Percentiles rank a stretch among this genome's conserved stretches.
Conservation (phyloP, 2,329 filamentous ascomycete genomes). For the Aureobasidium lini region DNA sequence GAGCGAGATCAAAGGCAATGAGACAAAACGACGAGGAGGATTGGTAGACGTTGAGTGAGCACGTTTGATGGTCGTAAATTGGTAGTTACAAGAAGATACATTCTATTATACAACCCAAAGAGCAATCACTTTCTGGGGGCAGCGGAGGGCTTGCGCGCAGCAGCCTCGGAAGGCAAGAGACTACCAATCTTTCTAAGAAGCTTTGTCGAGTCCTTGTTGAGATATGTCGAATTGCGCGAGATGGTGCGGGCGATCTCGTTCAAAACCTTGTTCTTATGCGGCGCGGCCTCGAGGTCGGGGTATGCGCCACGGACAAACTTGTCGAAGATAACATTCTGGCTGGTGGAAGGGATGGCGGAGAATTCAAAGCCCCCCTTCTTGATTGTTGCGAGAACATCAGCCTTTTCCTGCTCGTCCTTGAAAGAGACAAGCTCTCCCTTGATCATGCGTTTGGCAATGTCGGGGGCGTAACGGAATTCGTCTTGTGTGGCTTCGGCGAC, state of each 20-base stretch:
- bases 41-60: slow-evolving; percentile 14
- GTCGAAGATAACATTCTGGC: slow-evolving; percentile 17
- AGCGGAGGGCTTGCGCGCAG: slow-evolving; percentile 8
- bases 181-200: slow-evolving; percentile 26
- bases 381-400: slow-evolving; percentile 14
- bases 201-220: slow-evolving; percentile 23
- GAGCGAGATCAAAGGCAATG: slow-evolving; percentile 43
- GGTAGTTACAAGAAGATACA: slow-evolving; percentile 6
- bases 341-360: slow-evolving; percentile 13
- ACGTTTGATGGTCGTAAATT: slow-evolving; percentile 1
- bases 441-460: slow-evolving; percentile 20
- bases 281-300: slow-evolving; percentile 15
- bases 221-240: slow-evolving; percentile 22
- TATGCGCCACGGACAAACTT: slow-evolving; percentile 23
- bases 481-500: slow-evolving; percentile 18
- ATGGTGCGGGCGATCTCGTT: slow-evolving; percentile 19
- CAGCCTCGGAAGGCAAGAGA: slow-evolving; percentile 12
- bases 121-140: not conserved
- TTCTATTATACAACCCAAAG: slow-evolving; percentile 2
- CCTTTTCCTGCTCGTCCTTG: slow-evolving; percentile 18
- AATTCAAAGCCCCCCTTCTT: slow-evolving; percentile 15
- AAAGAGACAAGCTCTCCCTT: slow-evolving; percentile 18
- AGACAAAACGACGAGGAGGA: slow-evolving; percentile 33
- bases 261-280: slow-evolving; percentile 19
- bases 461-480: slow-evolving; percentile 16